Conservation (phyloP, 371 early-diverging fungal species). For the Mucor lusitanicus region DNA sequence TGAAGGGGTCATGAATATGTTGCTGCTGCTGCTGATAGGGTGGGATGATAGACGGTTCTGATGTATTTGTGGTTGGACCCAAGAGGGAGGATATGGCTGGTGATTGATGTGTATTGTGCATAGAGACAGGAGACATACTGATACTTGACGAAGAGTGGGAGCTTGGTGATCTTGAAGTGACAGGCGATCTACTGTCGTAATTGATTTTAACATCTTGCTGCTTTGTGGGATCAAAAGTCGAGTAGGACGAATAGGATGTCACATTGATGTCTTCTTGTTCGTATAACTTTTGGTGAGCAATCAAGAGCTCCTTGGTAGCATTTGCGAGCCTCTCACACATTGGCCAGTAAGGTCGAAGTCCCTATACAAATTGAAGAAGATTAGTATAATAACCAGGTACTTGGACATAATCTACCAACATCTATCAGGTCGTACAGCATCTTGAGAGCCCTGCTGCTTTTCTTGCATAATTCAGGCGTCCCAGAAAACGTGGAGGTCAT, state of each 20-base stretch:
- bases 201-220: not conserved
- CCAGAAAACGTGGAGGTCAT: constrained; percentile 50
- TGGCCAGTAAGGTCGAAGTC: constrained; percentile 40
- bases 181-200: not conserved
- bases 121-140: not conserved
- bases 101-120: not conserved
- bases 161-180: constrained; percentile 4
- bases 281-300: constrained; percentile 38
- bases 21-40: not conserved
- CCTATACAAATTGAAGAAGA: not conserved
- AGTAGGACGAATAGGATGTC: not conserved
- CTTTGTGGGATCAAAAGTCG: not conserved
- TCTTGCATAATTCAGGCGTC: constrained; percentile 34
- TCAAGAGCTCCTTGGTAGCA: constrained; percentile 38
- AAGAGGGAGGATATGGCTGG: constrained; percentile 9
- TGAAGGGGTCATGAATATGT: not conserved
- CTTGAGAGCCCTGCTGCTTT: constrained; percentile 29
- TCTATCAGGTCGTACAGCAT: constrained; percentile 30
- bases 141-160: constrained; percentile 1
- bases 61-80: not conserved
- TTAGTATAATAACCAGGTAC: not conserved
- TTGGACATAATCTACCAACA: constrained; percentile 11
- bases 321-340: constrained; percentile 45
- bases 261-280: constrained; percentile 6
- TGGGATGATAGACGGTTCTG: not conserved